A percentile compares a stretch with the other conserved stretches of the same genome.
phyloP scores from a whole-genome alignment of 768 basidiomycete genomes.

The Lentinula raphanica region DNA sequence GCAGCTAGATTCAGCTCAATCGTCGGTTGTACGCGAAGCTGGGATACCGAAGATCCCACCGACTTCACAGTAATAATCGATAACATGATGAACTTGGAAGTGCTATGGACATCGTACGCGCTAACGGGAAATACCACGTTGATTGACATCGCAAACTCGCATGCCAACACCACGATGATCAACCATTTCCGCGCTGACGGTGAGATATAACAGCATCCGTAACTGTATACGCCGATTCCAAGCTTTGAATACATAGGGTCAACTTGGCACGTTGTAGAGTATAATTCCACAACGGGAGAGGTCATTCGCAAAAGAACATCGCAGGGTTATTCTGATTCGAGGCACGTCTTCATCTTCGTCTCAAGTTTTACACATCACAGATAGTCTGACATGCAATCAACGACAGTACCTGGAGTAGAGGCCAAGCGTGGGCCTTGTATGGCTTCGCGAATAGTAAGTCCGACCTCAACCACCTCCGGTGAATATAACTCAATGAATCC shows the following conservation, averaged over 20 bases:
- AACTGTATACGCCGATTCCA: no score
- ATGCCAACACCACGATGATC: constrained; percentile 61
- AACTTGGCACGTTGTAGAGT: constrained; percentile 61
- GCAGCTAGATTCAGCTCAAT: constrained; percentile 52
- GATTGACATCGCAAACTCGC: constrained; percentile 53
- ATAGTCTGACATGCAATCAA: no score
- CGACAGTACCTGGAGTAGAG: constrained; percentile 66
- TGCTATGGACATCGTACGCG: constrained; percentile 53
- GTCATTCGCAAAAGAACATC: constrained; percentile 53
- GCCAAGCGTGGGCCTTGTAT: constrained; percentile 68
- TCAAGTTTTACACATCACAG: no score
- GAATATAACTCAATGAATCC: neutral
- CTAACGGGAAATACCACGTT: constrained; percentile 58
- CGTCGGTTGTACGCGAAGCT: constrained; percentile 69
- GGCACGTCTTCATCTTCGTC: no score
- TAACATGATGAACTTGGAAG: constrained; percentile 77
- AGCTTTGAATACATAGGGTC: constrained; percentile 35
- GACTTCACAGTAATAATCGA: constrained; percentile 69
- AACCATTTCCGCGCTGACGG: constrained; percentile 66
- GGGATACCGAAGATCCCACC: constrained; percentile 54
- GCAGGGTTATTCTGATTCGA: constrained; percentile 56
- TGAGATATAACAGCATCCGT: no score
- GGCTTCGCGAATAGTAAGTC: constrained; percentile 60
- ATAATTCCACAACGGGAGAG: constrained; percentile 57
- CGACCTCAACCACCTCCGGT: neutral